Base-by-base conservation (phyloP, 345 rosid genomes). In the Bruguiera sexangula region DNA sequence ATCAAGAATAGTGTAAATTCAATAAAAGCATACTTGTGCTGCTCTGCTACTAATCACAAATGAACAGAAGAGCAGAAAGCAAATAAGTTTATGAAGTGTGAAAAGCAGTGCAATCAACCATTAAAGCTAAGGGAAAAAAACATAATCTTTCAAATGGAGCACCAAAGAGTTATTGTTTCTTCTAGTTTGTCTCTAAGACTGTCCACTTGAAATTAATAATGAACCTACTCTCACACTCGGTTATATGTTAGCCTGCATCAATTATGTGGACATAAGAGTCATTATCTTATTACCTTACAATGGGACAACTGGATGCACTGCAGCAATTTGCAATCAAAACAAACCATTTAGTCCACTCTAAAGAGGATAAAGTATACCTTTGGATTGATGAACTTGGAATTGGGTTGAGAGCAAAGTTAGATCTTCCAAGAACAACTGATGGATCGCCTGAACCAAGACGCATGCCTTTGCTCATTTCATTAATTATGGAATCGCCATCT, bases 391-490 rank as follows among this genome's bases (percentile, higher is more conserved):
- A 64, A 86, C 73, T 85, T 66, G 88, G 76, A 67, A 80, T 81
- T 6, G 86, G 69, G 73, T 75, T 76, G 32, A 87, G 75, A 30
- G 81, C 70, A 54, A 26, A 75, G 76, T 79, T 88, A 64, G 81
- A 61, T 82, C 87, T 86, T 78, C 88, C 80, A 56, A 82, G 72
- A 66, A 77, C 85, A 75, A 54, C 80, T 50, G 80, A 74, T 59
- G 85, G 73, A 72, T 92, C 90, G 48, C 87, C 69, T n/a, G 88
- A 75, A 76, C 86, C 82, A 63, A 95, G 83, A 71, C 82, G 92
- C 94, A 90, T 81, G 72, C 76, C 85, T 81, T 82, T 85, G 80
- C 82, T 80, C 71, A 92, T 87, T 66, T 87, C 94, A 64, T 84
- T 68, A 71, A 83, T 75, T 69, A 95, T 31, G 76, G 65, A 76